Evolutionary conservation across 306 rosid genomes (phyloP), one percentile per base, ranked within the genome.

Genomic region (Neltuma alba): DNA sequence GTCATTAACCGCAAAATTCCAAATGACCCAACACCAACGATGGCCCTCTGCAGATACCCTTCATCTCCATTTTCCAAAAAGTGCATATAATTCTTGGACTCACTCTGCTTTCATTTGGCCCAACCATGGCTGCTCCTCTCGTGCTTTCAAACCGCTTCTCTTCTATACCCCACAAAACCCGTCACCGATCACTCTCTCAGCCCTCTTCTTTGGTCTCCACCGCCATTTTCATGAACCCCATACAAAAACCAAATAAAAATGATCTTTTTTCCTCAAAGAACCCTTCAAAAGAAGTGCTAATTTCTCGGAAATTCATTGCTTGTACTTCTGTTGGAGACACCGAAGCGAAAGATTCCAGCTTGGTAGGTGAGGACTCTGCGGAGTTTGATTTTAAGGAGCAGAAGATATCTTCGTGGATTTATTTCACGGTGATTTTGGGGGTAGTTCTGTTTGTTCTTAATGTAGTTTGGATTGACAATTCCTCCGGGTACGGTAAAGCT

Each of bases 301-400:
- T 33, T 38, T 21, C 44, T 44, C 71, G 78, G 60, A 67, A 74
- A 30, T 82, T 85, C 21, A 77, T 70, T 72, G 72, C 21, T 44
- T 84, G 38, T 31, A 82, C 89, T 81, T 89, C 93, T 42, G 25
- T 87, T n/a, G 67, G 91, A 58, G 84, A 82, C 20, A 21, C 55
- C 2, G 58, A 82, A 36, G 23, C 54, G 11, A 20, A 5, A n/a
- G 79, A 55, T 34, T 52, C 78, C 42, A 28, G 70, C 23, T 40
- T 66, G 9, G 87, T 86, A 28, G 97, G 97, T 0, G 97, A 92
- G 80, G 97, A 92, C 77, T 89, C 97, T n/a, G 97, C 96, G 0
- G 80, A 30, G 21, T 92, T 92, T 72, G 77, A 86, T 21, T 77
- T 92, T 54, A 83, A 83, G 9, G 21, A 89, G 81, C 97, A 92